phyloP scores from a whole-genome alignment of 495 filamentous ascomycete species.

The Neurospora africana region DNA sequence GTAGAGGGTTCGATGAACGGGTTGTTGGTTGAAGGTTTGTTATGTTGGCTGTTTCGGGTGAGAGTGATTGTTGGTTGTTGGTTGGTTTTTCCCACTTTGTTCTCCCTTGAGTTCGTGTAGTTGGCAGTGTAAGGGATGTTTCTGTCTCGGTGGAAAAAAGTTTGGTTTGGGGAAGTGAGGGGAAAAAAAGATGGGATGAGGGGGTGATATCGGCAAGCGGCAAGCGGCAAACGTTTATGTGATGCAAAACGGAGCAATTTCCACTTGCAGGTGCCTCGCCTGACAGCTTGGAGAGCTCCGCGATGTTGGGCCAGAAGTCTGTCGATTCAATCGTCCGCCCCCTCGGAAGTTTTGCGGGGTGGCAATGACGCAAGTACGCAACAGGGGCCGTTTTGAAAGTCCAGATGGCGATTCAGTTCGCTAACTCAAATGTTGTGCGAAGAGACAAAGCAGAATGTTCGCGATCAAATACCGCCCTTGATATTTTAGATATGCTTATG shows the following conservation, averaged over 20 bases:
- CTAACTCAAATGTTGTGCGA: not conserved
- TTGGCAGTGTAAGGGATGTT: not conserved
- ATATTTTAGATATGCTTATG: too few relatives aligned
- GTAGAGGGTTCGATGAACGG: not conserved
- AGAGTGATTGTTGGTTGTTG: not conserved
- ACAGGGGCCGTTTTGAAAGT: not conserved
- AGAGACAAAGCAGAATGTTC: not conserved
- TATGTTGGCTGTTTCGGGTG: not conserved
- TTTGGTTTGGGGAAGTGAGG: not conserved
- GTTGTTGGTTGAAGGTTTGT: not conserved
- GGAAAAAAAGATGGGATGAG: not conserved
- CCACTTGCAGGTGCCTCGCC: not conserved
- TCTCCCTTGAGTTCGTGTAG: not conserved
- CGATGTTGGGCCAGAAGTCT: not conserved
- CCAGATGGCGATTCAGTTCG: not conserved
- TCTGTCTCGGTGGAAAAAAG: not conserved
- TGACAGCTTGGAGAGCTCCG: not conserved
- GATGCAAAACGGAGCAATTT: not conserved
- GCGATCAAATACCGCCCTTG: too few relatives aligned
- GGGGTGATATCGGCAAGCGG: not conserved
- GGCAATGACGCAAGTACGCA: not conserved
- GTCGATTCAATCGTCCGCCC: not conserved
- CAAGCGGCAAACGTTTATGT: not conserved
- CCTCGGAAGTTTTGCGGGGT: not conserved
- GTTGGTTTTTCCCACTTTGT: not conserved